Evolutionary conservation across 148 eudicot genomes (phyloP), one percentile per base, ranked within the genome.

Genomic region (Limonium bicolor): DNA sequence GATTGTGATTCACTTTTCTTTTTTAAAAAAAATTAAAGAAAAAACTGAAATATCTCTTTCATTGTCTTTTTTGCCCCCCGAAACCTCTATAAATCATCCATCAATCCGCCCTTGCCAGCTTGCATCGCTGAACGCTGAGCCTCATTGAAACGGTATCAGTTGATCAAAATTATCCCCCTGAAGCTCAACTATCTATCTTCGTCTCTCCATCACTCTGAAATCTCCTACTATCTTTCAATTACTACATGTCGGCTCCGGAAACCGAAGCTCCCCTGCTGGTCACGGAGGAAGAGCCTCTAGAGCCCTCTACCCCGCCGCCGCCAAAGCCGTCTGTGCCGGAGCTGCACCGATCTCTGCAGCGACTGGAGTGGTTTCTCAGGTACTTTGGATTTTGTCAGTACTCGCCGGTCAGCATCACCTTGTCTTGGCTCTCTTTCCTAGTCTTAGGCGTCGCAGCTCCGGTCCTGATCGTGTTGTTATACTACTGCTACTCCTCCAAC

Each of bases 341-440:
- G 21, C 70, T 60, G 4, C 48, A 49, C 27, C 13, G 12, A 16
- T 51, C 73, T 6, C 60, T 76, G 6, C 36, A 22, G 22, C 49
- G 58, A 5, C 46, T 80, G 2, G 67, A 76, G 15, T 31, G 24
- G 10, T 70, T 69, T 50, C 73, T 80, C 23, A 50, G 65, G 13
- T 38, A 67, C 39, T 53, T 76, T 30, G 88, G 88, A 14, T 76
- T 80, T 67, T 47, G 54, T 47, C 80, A 76, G 13, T 23, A 57
- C 67, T 58, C 70, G 12, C 19, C 49, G 0, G 53, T 56, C 13
- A 36, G 61, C 42, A n/a, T 51, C 33, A n/a, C 41, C 21, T 23
- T 77, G 25, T 80, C 85, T 20, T 68, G 82, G 58, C 38, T 56
- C 15, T 39, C 52, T 2, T 84, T 76, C 56, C 51, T 71, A 28